A percentile compares a stretch with the other conserved stretches of the same genome.
phyloP scores from a whole-genome alignment of 352 stramenopile genomes.

The Phytophthora multivora region DNA sequence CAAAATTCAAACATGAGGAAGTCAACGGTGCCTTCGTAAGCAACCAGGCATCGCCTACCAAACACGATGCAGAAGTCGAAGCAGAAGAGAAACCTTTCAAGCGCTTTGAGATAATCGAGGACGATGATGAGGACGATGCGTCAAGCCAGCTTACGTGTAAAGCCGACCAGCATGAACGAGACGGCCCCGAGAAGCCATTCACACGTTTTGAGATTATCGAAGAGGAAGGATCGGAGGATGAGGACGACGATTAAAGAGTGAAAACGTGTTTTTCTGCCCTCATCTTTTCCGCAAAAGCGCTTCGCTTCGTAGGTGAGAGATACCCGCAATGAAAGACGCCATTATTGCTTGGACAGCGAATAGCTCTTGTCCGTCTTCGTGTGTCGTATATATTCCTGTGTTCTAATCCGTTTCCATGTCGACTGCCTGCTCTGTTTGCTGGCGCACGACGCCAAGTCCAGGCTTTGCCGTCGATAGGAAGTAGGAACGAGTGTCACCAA shows the following conservation, averaged over 20 bases:
- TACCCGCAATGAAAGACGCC: slow-evolving; percentile 8
- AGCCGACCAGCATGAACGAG: background rate
- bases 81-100: slow-evolving; percentile 46
- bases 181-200: slow-evolving; percentile 35
- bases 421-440: slow-evolving; percentile 34
- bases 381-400: slow-evolving; percentile 25
- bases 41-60: slow-evolving; percentile 30
- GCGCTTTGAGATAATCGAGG: slow-evolving; percentile 77
- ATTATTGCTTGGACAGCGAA: slow-evolving; percentile 18
- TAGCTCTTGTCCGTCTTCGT: background rate
- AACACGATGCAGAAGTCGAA: background rate
- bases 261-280: too few relatives aligned
- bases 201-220: slow-evolving; percentile 74
- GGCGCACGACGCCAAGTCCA: slow-evolving; percentile 67
- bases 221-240: slow-evolving; percentile 38
- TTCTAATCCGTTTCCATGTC: slow-evolving; percentile 59
- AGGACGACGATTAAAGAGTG: slow-evolving; percentile 41
- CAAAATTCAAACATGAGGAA: slow-evolving; percentile 70
- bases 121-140: slow-evolving; percentile 32
- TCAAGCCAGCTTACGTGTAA: slow-evolving; percentile 12
- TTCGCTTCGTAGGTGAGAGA: background rate
- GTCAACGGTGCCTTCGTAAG: slow-evolving; percentile 49
- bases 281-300: background rate
- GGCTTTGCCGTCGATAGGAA: slow-evolving; percentile 80
- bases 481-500: slow-evolving; percentile 85